Conservation (phyloP, 106 monocot species). For the Dendrobium officinale region DNA sequence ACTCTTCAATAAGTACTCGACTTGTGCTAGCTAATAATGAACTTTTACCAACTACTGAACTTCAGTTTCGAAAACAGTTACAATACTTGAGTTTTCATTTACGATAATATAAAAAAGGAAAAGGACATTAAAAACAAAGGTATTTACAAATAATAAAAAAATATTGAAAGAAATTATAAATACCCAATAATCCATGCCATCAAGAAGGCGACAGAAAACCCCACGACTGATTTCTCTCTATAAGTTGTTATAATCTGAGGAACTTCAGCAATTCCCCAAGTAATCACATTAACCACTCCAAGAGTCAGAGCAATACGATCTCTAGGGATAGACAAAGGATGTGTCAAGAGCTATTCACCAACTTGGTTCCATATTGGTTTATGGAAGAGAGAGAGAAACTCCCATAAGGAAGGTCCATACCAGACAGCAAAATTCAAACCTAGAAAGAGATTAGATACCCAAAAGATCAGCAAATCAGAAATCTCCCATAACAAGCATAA, state of each 20-base stretch:
- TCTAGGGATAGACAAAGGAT: constrained; percentile 23
- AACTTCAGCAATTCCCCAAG: constrained; percentile 82
- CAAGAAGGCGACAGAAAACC: constrained; percentile 60
- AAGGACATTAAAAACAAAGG: neutral
- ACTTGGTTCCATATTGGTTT: no score
- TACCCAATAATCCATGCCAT: constrained; percentile 85
- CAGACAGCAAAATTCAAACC: neutral
- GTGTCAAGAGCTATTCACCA: constrained; percentile 12
- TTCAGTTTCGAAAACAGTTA: no score
- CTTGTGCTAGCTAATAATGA: no score
- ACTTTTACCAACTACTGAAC: no score
- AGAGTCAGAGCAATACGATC: constrained; percentile 32
- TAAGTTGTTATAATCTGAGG: constrained; percentile 80
- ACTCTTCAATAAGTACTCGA: no score
- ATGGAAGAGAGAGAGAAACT: no score
- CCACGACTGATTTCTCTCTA: constrained; percentile 54
- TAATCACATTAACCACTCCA: constrained; percentile 55
- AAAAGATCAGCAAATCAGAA: neutral
- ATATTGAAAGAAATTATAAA: neutral
- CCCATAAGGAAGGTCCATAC: constrained; percentile 10
- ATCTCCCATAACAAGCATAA: no score
- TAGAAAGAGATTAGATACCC: neutral
- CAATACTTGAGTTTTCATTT: neutral
- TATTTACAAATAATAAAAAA: neutral
- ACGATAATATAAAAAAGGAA: neutral